A percentile compares a stretch with the other conserved stretches of the same genome.
phyloP scores from a whole-genome alignment of 306 rosid species.

The Castanea mollissima region DNA sequence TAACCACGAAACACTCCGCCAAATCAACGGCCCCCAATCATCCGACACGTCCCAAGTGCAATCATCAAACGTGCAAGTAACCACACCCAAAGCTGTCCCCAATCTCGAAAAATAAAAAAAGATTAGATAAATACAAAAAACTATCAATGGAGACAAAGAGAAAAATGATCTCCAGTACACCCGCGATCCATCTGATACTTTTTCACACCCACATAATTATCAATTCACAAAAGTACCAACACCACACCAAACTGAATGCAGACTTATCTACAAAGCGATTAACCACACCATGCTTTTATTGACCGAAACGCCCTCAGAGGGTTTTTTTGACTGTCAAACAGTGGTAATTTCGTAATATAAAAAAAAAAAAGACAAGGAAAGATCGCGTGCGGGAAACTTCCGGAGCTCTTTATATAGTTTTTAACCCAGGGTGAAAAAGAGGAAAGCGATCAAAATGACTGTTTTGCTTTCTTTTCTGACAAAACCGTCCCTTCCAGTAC shows the following conservation, averaged over 20 bases:
- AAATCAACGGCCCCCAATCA: constrained; percentile 9
- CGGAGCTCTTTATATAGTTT: neutral
- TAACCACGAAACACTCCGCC: neutral
- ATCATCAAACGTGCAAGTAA: neutral
- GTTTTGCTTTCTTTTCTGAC: neutral
- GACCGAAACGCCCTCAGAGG: constrained; percentile 33
- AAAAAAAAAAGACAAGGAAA: neutral
- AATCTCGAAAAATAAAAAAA: neutral
- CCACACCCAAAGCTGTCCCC: constrained; percentile 8
- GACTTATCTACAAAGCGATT: neutral
- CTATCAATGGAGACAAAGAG: neutral
- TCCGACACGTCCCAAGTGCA: neutral
- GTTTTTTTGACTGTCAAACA: neutral
- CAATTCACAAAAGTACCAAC: neutral
- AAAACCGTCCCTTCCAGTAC: constrained; percentile 5
- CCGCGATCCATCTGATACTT: neutral
- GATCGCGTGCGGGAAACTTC: constrained; percentile 7
- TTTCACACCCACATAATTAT: neutral
- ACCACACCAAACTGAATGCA: neutral
- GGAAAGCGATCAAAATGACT: neutral
- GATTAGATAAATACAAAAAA: neutral
- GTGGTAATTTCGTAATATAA: neutral
- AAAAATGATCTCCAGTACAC: neutral
- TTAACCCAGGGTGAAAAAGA: neutral
- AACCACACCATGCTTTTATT: neutral